These are phyloP conservation scores for Primulina tabacum DNA, from an alignment of 257 asterid genomes.

Conservation along the genomic window DNA sequence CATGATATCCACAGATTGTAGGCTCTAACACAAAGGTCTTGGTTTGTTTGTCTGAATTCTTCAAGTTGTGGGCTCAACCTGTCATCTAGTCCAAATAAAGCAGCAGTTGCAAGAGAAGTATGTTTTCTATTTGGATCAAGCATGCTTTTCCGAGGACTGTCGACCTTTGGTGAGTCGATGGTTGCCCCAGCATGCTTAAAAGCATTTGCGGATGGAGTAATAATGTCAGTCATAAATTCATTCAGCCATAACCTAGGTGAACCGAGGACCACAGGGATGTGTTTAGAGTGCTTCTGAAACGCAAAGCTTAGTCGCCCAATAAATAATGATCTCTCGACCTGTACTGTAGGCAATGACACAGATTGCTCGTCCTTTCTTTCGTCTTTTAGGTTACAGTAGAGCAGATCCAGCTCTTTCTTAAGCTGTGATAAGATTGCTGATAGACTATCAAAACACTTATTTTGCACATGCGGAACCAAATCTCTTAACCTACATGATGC, in stretches of 20 bases:
- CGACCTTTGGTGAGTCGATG: conserved; percentile 43
- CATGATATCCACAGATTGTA: conserved; percentile 89
- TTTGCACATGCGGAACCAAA: conserved; percentile 79
- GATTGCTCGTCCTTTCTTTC: conserved; percentile 42
- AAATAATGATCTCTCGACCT: conserved; percentile 83
- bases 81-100: conserved; percentile 78
- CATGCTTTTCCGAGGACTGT: conserved; percentile 59
- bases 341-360: conserved; percentile 51
- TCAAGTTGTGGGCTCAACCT: conserved; percentile 78
- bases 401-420: conserved; percentile 66
- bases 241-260: conserved; percentile 90
- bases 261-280: conserved; percentile 86
- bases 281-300: conserved; percentile 88
- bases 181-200: conserved; percentile 42
- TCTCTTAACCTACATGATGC: conserved; percentile 76
- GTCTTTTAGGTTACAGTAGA: conserved; percentile 50
- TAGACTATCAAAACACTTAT: conserved; percentile 69
- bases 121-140: conserved; percentile 69
- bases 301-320: conserved; percentile 92
- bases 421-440: conserved; percentile 62
- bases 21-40: conserved; percentile 77
- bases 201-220: conserved; percentile 38
- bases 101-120: conserved; percentile 56
- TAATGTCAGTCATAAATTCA: conserved; percentile 40
- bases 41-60: conserved; percentile 65